phyloP scores from a whole-genome alignment of 2,329 filamentous ascomycete species.

The Paecilomyces niveus region DNA sequence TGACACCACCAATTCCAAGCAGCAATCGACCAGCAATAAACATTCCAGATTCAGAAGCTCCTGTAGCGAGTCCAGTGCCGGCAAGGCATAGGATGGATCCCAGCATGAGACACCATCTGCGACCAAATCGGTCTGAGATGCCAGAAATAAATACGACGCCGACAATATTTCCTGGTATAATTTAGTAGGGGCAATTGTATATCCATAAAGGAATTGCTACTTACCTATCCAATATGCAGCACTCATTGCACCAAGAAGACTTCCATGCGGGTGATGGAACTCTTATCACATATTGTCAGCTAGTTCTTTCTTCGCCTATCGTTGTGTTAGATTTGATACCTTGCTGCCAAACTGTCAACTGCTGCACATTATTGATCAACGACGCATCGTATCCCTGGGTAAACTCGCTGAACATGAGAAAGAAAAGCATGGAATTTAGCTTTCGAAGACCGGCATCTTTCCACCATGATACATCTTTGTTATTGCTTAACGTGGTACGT shows the following conservation, averaged over 20 bases:
- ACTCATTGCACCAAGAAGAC: slow-evolving; percentile 1
- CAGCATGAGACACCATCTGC: not conserved
- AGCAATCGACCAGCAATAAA: not conserved
- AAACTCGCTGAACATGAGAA: slow-evolving; percentile 2
- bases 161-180: not conserved
- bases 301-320: not conserved
- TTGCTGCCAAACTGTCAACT: not conserved
- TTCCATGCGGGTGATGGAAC: slow-evolving; percentile 1
- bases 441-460: slow-evolving; percentile 1
- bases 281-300: not conserved
- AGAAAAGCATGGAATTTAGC: slow-evolving; percentile 1
- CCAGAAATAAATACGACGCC: not conserved
- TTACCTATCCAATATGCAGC: slow-evolving; percentile 2
- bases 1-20: not conserved
- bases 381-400: slow-evolving; percentile 2
- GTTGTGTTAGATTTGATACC: not conserved
- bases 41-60: not conserved
- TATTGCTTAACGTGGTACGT: not conserved
- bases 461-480: slow-evolving; percentile 1
- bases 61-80: not conserved
- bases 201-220: not conserved
- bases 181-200: not conserved
- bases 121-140: not conserved
- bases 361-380: slow-evolving; percentile 3
- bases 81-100: not conserved